These are phyloP conservation scores for Aspergillus sp. DNA, from an alignment of 2,329 filamentous ascomycete genomes.

Conservation along the genomic window DNA sequence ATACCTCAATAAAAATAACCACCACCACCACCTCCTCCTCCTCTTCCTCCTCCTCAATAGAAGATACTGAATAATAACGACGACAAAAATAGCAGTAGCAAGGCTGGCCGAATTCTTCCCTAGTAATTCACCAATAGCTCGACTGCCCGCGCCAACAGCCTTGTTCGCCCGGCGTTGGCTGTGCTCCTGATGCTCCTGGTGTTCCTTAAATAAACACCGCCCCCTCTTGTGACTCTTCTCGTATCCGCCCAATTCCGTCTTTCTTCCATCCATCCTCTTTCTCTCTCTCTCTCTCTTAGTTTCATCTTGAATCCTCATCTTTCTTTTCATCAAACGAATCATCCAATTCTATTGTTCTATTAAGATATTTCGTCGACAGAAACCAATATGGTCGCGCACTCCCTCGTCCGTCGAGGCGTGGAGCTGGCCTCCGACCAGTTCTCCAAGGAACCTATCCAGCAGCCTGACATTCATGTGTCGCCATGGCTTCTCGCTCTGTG, in stretches of 20 bases:
- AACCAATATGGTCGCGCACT: slow-evolving; percentile 21
- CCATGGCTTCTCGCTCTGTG: slow-evolving; percentile 21
- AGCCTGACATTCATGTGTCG: slow-evolving; percentile 16
- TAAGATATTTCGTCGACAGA: not conserved
- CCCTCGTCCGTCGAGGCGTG: slow-evolving; percentile 30
- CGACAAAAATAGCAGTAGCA: too few relatives aligned
- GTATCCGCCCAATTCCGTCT: not conserved
- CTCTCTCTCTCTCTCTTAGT: not conserved
- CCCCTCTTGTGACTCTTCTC: slow-evolving; percentile 1
- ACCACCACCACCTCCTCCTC: too few relatives aligned
- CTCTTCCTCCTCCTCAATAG: too few relatives aligned
- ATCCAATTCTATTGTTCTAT: too few relatives aligned
- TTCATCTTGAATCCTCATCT: not conserved
- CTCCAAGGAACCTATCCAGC: slow-evolving; percentile 12
- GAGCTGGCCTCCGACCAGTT: slow-evolving; percentile 23
- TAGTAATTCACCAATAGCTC: too few relatives aligned
- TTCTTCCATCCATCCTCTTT: slow-evolving; percentile 4
- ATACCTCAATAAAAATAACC: too few relatives aligned
- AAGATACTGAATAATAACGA: too few relatives aligned
- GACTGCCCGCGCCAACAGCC: too few relatives aligned
- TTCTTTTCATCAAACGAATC: not conserved
- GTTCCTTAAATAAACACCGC: not conserved
- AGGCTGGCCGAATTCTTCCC: too few relatives aligned
- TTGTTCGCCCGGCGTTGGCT: not conserved
- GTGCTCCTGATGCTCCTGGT: not conserved